Conservation (phyloP, 2,329 filamentous ascomycete species). For the Scopulariopsis brevicaulis region DNA sequence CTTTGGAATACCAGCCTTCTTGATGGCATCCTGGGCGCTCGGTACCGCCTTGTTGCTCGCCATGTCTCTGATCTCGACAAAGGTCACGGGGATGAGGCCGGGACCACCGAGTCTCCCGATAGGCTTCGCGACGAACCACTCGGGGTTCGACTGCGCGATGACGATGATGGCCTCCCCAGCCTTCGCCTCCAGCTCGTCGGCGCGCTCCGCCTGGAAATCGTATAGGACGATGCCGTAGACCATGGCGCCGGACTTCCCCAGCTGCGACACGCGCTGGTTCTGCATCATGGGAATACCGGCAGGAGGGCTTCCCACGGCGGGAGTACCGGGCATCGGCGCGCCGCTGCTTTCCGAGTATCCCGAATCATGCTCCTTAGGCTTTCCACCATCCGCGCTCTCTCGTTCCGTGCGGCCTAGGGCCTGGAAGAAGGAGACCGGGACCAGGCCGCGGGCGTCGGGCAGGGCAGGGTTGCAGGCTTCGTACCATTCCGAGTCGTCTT, state of each 20-base stretch:
- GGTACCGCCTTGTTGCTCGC: constrained; percentile 69
- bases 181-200: constrained; percentile 94
- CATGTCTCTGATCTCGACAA: constrained; percentile 95
- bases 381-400: constrained; percentile 61
- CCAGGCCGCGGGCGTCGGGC: constrained; percentile 77
- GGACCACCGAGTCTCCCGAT: constrained; percentile 93
- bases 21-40: constrained; percentile 77
- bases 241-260: constrained; percentile 59
- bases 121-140: constrained; percentile 99
- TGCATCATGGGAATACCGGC: constrained; percentile 1
- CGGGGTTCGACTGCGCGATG: constrained; percentile 94
- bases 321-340: not conserved
- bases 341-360: constrained; percentile 59
- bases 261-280: constrained; percentile 35
- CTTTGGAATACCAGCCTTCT: constrained; percentile 77
- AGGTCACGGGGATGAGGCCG: constrained; percentile 89
- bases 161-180: constrained; percentile 95
- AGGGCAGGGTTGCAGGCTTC: constrained; percentile 93
- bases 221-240: constrained; percentile 97
- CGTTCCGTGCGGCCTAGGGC: constrained; percentile 83
- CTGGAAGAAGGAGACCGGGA: constrained; percentile 91
- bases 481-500: constrained; percentile 94
- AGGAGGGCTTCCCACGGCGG: constrained; percentile 5
- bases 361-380: constrained; percentile 67
- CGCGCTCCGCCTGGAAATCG: constrained; percentile 86